These are phyloP conservation scores for Sporothrix euskadiensis DNA, from an alignment of 2,329 filamentous ascomycete species.

Conservation along the genomic window DNA sequence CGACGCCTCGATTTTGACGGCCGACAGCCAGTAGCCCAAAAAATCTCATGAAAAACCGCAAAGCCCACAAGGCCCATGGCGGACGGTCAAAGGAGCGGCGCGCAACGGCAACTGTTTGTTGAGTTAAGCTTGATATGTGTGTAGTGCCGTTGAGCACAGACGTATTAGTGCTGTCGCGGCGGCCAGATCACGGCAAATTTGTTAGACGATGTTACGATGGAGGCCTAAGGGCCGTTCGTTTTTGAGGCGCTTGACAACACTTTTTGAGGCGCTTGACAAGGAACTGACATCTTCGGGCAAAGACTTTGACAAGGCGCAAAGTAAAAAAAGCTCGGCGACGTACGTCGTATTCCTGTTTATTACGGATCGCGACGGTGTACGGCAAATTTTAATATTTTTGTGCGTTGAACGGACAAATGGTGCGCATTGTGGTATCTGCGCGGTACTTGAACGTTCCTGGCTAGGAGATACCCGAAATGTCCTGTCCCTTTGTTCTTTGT, in stretches of 20 bases:
- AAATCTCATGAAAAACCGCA: neutral
- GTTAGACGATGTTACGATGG: neutral
- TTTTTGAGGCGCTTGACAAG: neutral
- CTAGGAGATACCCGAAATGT: neutral
- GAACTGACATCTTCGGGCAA: too few relatives aligned
- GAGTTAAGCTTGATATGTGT: neutral
- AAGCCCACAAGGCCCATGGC: neutral
- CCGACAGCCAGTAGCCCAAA: neutral
- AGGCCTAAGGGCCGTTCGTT: neutral
- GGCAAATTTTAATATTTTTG: too few relatives aligned
- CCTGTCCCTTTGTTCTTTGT: too few relatives aligned
- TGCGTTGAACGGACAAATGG: neutral
- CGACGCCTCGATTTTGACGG: neutral
- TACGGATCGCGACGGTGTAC: neutral
- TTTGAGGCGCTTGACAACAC: too few relatives aligned
- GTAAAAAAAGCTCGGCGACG: neutral
- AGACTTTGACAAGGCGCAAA: neutral
- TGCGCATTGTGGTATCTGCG: neutral
- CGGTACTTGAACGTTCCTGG: neutral
- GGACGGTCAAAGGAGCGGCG: neutral
- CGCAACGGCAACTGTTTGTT: neutral
- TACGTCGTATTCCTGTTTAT: too few relatives aligned
- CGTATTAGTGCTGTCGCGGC: neutral
- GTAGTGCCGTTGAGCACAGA: slow-evolving; percentile 6
- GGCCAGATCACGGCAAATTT: neutral